Evolutionary conservation across 2,329 filamentous ascomycete species (phyloP).

Genomic region (Calonectria montana): DNA sequence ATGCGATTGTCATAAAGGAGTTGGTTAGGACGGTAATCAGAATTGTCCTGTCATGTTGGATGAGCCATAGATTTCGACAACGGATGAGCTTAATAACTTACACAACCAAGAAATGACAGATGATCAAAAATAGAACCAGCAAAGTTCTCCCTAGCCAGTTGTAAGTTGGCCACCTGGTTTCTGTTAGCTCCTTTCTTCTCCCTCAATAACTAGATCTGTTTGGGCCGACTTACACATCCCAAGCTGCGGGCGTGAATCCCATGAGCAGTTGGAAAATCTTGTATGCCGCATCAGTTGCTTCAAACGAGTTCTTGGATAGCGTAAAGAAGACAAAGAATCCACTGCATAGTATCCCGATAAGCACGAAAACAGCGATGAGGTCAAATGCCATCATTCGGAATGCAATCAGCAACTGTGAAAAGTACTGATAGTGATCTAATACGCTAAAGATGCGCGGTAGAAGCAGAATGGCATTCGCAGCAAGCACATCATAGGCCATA

Average conservation of each 20-base stretch:
- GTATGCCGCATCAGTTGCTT: slow-evolving; percentile 82
- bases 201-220: neutral
- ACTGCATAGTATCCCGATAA: slow-evolving; percentile 89
- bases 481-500: slow-evolving; percentile 93
- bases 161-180: slow-evolving; percentile 73
- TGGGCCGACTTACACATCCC: slow-evolving; percentile 75
- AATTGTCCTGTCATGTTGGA: slow-evolving; percentile 70
- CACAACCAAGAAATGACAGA: slow-evolving; percentile 94
- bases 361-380: slow-evolving; percentile 82
- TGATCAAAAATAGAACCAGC: slow-evolving; percentile 86
- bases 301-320: slow-evolving; percentile 77
- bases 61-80: slow-evolving; percentile 10
- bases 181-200: slow-evolving; percentile 26
- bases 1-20: slow-evolving; percentile 94
- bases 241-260: slow-evolving; percentile 95
- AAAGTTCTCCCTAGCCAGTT: slow-evolving; percentile 82
- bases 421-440: slow-evolving; percentile 94
- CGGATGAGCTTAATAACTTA: slow-evolving; percentile 48
- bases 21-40: slow-evolving; percentile 96
- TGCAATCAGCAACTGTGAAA: slow-evolving; percentile 92
- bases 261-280: slow-evolving; percentile 93
- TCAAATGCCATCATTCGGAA: slow-evolving; percentile 96
- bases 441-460: slow-evolving; percentile 93
- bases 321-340: slow-evolving; percentile 97
- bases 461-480: slow-evolving; percentile 88